Evolutionary conservation across 176 grass and related monocot genomes (phyloP).

Genomic region (Carex myosuroides): DNA sequence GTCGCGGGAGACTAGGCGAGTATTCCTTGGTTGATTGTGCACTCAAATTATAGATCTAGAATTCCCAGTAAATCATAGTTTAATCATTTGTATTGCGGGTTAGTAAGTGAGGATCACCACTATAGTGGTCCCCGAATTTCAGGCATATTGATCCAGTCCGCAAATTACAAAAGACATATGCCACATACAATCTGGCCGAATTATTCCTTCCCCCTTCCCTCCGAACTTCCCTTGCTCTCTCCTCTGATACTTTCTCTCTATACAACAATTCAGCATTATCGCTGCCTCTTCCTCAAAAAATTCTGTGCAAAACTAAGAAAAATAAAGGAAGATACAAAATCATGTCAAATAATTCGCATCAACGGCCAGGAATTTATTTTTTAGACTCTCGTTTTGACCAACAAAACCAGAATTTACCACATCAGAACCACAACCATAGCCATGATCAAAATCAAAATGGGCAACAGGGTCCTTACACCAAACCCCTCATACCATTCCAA

Average conservation of each 20-base stretch:
- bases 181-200: neutral
- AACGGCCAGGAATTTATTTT: neutral
- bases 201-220: slow-evolving; percentile 24
- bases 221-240: neutral
- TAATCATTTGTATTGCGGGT: neutral
- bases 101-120: neutral
- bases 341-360: neutral
- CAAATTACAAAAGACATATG: neutral
- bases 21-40: neutral
- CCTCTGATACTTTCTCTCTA: neutral
- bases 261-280: neutral
- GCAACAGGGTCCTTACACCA: neutral
- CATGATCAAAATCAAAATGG: neutral
- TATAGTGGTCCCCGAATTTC: neutral
- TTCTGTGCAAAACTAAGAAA: neutral
- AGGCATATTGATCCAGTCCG: neutral
- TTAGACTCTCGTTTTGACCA: neutral
- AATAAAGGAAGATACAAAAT: neutral
- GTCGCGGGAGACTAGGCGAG: neutral
- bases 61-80: no score
- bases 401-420: neutral
- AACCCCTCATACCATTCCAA: no score
- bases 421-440: neutral
- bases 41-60: slow-evolving; percentile 2
- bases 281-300: neutral